Conservation (phyloP, 2,329 filamentous ascomycete genomes). For the Colletotrichum australisinense region DNA sequence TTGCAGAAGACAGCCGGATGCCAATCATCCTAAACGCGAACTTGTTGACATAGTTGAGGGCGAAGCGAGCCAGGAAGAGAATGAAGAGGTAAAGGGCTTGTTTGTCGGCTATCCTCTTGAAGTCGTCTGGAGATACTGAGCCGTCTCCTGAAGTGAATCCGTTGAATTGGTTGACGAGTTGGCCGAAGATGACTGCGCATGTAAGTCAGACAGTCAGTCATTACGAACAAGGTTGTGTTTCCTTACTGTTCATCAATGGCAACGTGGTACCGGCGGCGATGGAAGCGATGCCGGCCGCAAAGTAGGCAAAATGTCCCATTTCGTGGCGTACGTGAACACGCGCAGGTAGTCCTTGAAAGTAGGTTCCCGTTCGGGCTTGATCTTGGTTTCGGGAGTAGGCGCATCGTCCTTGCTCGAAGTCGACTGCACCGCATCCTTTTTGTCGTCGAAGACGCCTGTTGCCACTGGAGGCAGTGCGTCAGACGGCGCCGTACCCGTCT, state of each 20-base stretch:
- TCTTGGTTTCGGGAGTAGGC: slow-evolving; percentile 46
- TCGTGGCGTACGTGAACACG: slow-evolving; percentile 65
- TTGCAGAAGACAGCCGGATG: slow-evolving; percentile 69
- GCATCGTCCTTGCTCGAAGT: slow-evolving; percentile 40
- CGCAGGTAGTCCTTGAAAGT: slow-evolving; percentile 59
- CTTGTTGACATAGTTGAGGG: slow-evolving; percentile 72
- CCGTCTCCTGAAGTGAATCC: background rate
- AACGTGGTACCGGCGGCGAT: slow-evolving; percentile 65
- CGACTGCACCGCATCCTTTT: background rate
- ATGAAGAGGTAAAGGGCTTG: slow-evolving; percentile 75
- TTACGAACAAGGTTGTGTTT: slow-evolving; percentile 55
- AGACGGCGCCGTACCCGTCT: background rate
- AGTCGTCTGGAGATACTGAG: slow-evolving; percentile 48
- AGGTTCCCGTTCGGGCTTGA: slow-evolving; percentile 57
- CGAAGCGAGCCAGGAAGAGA: slow-evolving; percentile 75
- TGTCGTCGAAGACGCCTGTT: slow-evolving; percentile 6
- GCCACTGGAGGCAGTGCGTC: slow-evolving; percentile 2
- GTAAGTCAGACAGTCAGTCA: slow-evolving; percentile 18
- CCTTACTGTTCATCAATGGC: slow-evolving; percentile 66
- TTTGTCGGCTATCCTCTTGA: slow-evolving; percentile 54
- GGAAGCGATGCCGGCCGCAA: slow-evolving; percentile 58
- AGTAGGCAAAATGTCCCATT: slow-evolving; percentile 63
- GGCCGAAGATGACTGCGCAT: slow-evolving; percentile 41
- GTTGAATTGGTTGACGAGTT: slow-evolving; percentile 61
- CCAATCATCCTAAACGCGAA: slow-evolving; percentile 72